Evolutionary conservation across 441 rosid species (phyloP).

Genomic region (Brassica hybrid): DNA sequence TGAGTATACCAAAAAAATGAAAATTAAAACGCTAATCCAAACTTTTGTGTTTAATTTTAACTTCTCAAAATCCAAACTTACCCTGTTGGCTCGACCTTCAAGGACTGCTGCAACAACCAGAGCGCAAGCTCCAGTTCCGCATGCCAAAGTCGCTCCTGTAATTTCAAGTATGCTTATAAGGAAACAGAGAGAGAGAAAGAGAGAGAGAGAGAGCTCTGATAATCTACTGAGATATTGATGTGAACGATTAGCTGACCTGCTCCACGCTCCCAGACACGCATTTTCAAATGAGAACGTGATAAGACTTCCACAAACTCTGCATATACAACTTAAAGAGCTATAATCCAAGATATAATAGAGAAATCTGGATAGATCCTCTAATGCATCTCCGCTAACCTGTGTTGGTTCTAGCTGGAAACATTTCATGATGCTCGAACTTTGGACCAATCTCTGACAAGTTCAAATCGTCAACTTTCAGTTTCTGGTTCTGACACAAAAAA

Average conservation of each 20-base stretch:
- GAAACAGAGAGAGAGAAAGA: conserved; percentile 6
- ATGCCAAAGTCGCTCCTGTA: conserved; percentile 92
- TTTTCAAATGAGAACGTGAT: conserved; percentile 81
- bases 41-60: not conserved
- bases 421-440: conserved; percentile 83
- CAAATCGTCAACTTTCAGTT: conserved; percentile 73
- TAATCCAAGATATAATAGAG: not conserved
- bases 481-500: conserved; percentile 48
- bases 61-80: conserved; percentile 48
- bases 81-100: conserved; percentile 84
- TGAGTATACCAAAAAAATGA: too few relatives aligned
- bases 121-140: conserved; percentile 98
- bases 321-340: not conserved
- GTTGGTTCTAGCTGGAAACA: conserved; percentile 93
- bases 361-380: not conserved
- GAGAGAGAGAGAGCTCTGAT: not conserved
- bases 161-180: conserved; percentile 15
- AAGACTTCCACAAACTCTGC: conserved; percentile 92
- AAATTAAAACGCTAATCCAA: not conserved
- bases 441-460: conserved; percentile 87
- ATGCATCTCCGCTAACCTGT: conserved; percentile 63
- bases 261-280: conserved; percentile 99
- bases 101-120: conserved; percentile 97
- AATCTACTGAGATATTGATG: not conserved
- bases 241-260: conserved; percentile 60